These are phyloP conservation scores for Batrachochytrium dendrobatidis DNA, from an alignment of 371 early-diverging fungal species.

Conservation along the genomic window DNA sequence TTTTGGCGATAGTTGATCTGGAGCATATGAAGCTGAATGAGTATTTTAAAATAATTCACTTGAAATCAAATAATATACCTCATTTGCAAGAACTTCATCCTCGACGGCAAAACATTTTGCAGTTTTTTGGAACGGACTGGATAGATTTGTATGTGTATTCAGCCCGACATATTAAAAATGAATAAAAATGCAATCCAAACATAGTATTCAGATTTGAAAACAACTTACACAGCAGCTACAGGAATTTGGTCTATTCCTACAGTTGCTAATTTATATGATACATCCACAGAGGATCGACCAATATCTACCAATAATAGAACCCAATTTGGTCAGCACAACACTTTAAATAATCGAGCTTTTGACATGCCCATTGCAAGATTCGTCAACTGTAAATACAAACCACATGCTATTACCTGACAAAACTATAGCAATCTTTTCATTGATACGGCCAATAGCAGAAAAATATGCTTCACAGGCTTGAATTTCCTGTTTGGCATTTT, in stretches of 20 bases:
- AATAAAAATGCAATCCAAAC: not conserved
- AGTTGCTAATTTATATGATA: not conserved
- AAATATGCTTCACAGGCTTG: not conserved
- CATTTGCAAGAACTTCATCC: not conserved
- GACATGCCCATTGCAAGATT: not conserved
- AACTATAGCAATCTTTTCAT: not conserved
- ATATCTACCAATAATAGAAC: too few relatives aligned
- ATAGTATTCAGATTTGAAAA: not conserved
- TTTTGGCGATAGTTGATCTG: not conserved
- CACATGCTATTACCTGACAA: not conserved
- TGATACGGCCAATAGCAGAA: constrained; percentile 2
- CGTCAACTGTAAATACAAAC: not conserved
- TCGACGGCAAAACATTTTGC: not conserved
- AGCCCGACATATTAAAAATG: not conserved
- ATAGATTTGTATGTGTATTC: not conserved
- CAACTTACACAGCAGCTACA: not conserved
- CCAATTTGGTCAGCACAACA: too few relatives aligned
- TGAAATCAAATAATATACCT: not conserved
- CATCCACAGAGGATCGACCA: not conserved
- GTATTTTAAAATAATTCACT: not conserved
- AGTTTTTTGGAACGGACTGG: not conserved
- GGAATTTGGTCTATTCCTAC: not conserved
- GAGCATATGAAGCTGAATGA: not conserved
- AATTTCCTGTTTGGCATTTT: not conserved
- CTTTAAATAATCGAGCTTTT: not conserved